These are phyloP conservation scores for Hanseniaspora vineae DNA, from an alignment of 805 yeast species.

Conservation along the genomic window DNA sequence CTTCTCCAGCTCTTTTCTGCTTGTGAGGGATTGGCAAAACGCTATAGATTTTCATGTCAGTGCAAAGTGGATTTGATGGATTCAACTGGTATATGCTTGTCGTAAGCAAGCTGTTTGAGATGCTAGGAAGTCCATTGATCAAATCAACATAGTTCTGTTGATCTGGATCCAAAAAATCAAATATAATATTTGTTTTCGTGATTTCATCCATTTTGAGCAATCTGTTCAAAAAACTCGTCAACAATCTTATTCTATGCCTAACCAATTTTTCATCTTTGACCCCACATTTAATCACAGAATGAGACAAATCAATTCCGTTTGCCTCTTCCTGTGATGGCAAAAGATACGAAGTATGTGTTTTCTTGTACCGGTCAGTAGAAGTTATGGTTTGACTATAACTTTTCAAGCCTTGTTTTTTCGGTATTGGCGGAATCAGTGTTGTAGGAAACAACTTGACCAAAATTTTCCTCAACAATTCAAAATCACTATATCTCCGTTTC, in stretches of 20 bases:
- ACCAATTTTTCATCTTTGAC: conserved; percentile 22
- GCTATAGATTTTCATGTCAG: conserved; percentile 20
- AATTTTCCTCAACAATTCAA: conserved; percentile 64
- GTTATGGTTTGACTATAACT: conserved; percentile 22
- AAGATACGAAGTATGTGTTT: conserved; percentile 6
- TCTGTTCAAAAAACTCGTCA: conserved; percentile 22
- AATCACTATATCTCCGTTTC: conserved; percentile 80
- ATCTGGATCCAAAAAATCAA: conserved; percentile 23
- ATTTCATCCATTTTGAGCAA: conserved; percentile 17
- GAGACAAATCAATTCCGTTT: conserved; percentile 19
- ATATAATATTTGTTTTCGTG: conserved; percentile 19
- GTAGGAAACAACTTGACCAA: conserved; percentile 69
- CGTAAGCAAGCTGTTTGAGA: conserved; percentile 17
- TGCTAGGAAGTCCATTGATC: conserved; percentile 21
- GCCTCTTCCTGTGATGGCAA: conserved; percentile 18
- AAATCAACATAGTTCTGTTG: conserved; percentile 23
- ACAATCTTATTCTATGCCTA: conserved; percentile 24
- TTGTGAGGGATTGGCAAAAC: conserved; percentile 18
- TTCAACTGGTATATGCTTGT: conserved; percentile 22
- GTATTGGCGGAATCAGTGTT: conserved; percentile 83
- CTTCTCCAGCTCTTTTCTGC: background rate
- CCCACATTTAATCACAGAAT: conserved; percentile 19
- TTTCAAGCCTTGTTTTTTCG: conserved; percentile 50
- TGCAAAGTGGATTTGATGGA: conserved; percentile 24
- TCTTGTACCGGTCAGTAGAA: conserved; percentile 4